Evolutionary conservation across 2,329 filamentous ascomycete genomes (phyloP).

Genomic region (Didymella exigua): DNA sequence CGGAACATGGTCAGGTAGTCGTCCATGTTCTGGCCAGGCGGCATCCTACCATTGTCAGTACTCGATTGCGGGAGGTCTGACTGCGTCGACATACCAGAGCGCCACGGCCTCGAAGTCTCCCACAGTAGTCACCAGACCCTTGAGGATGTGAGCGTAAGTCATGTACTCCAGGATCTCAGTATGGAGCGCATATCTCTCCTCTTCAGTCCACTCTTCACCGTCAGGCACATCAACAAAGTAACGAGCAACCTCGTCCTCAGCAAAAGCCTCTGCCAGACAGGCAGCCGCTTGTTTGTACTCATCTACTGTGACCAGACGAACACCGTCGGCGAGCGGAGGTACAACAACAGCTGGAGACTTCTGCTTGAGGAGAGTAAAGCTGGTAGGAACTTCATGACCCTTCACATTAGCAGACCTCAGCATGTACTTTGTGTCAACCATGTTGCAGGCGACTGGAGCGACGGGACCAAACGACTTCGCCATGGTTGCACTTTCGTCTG

Average conservation of each 20-base stretch:
- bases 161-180: constrained; percentile 78
- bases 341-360: constrained; percentile 23
- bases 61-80: neutral
- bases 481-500: constrained; percentile 53
- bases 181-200: constrained; percentile 77
- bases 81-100: constrained; percentile 68
- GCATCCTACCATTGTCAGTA: constrained; percentile 63
- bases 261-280: constrained; percentile 78
- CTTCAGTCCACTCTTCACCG: constrained; percentile 64
- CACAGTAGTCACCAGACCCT: constrained; percentile 74
- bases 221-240: constrained; percentile 78
- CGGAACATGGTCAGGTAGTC: constrained; percentile 73
- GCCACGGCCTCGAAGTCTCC: constrained; percentile 80
- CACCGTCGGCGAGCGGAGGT: constrained; percentile 51
- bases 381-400: constrained; percentile 39
- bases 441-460: constrained; percentile 36
- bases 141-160: constrained; percentile 74
- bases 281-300: constrained; percentile 75
- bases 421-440: constrained; percentile 47
- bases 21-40: constrained; percentile 75
- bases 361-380: constrained; percentile 39
- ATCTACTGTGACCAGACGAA: constrained; percentile 67
- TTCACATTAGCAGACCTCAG: constrained; percentile 44
- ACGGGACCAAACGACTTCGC: constrained; percentile 47
- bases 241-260: constrained; percentile 71